Percentiles rank a stretch among this genome's conserved stretches.
Evolutionary conservation across 192 early-diverging fungal genomes (phyloP).

Genomic region (Geosiphon pyriformis): DNA sequence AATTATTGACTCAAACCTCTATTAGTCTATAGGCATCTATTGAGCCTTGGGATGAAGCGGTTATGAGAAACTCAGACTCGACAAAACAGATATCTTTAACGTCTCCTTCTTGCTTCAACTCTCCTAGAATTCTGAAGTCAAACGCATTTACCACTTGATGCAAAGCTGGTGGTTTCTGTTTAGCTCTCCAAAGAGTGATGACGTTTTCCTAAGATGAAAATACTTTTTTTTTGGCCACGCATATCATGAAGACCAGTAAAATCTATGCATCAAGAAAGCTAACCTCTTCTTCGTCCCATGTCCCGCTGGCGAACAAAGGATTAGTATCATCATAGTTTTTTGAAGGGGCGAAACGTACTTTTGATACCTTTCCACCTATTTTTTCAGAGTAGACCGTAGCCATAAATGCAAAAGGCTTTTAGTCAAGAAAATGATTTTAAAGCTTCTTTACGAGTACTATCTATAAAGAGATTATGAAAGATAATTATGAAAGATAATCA

Average conservation of each 20-base stretch:
- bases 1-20: no score
- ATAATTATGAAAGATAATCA: no score
- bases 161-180: neutral
- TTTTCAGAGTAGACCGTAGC: neutral
- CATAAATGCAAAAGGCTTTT: no score
- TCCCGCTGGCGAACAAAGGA: slow-evolving; percentile 21
- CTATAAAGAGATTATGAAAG: no score
- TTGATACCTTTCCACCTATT: slow-evolving; percentile 21
- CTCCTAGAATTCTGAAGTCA: neutral
- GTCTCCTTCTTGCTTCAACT: slow-evolving; percentile 21
- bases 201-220: slow-evolving; percentile 23
- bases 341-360: slow-evolving; percentile 17
- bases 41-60: slow-evolving; percentile 19
- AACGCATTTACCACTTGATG: neutral
- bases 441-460: no score
- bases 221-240: no score
- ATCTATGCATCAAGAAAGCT: no score
- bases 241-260: no score
- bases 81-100: slow-evolving; percentile 21
- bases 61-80: slow-evolving; percentile 2
- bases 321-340: neutral
- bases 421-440: no score
- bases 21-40: slow-evolving; percentile 9
- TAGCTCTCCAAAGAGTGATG: slow-evolving; percentile 12
- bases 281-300: slow-evolving; percentile 26